These are phyloP conservation scores for Bisporella sp. DNA, from an alignment of 2,329 filamentous ascomycete species.

Conservation along the genomic window DNA sequence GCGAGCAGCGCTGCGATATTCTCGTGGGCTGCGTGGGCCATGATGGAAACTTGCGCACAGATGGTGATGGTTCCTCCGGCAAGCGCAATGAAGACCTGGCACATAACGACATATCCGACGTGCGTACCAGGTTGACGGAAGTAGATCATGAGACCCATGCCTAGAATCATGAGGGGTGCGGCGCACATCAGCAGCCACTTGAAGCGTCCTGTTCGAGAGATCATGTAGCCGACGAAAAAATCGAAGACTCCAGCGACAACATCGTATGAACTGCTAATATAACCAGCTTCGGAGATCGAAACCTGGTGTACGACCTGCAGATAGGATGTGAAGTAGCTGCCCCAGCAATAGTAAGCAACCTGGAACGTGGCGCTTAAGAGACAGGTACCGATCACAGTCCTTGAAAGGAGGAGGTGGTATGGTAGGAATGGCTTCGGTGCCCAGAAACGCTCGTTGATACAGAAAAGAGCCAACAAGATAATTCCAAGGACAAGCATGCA, in stretches of 20 bases:
- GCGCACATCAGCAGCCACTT: constrained; percentile 42
- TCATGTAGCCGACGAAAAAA: constrained; percentile 40
- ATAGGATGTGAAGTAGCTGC: constrained; percentile 48
- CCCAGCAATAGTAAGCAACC: constrained; percentile 57
- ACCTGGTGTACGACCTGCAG: constrained; percentile 45
- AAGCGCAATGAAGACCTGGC: constrained; percentile 50
- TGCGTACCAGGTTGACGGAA: constrained; percentile 44
- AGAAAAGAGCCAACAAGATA: constrained; percentile 27
- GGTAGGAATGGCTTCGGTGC: constrained; percentile 52
- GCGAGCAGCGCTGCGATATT: constrained; percentile 55
- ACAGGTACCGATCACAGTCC: constrained; percentile 56
- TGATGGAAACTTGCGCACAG: constrained; percentile 48
- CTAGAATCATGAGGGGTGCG: constrained; percentile 1
- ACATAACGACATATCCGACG: constrained; percentile 46
- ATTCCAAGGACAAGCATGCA: constrained; percentile 35
- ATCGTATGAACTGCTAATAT: constrained; percentile 41
- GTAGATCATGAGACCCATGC: constrained; percentile 46
- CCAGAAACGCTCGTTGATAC: constrained; percentile 26
- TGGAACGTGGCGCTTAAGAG: constrained; percentile 56
- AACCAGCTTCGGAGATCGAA: constrained; percentile 39
- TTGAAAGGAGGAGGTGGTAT: constrained; percentile 46
- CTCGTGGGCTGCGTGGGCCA: constrained; percentile 50
- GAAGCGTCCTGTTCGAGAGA: constrained; percentile 44
- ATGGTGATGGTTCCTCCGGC: constrained; percentile 49
- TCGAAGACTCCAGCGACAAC: constrained; percentile 42